Evolutionary conservation across 805 yeast genomes (phyloP).

Genomic region (baker's yeast (Saccharomyces cerevisiae)): DNA sequence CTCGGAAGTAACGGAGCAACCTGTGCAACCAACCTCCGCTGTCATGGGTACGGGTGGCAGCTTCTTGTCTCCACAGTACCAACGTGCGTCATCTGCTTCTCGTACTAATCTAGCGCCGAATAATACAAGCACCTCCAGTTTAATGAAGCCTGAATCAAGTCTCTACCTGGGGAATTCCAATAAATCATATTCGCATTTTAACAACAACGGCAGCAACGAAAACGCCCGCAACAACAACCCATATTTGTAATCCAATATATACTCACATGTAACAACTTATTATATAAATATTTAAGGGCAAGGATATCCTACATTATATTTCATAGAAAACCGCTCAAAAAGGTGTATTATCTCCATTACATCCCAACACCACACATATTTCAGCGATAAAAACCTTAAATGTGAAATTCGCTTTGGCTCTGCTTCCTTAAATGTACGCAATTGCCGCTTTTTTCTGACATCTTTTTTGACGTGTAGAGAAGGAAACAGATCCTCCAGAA

Average conservation of each 20-base stretch:
- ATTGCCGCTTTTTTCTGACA: not conserved
- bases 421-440: not conserved
- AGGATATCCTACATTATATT: not conserved
- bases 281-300: not conserved
- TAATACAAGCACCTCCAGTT: slow-evolving; percentile 9
- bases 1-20: slow-evolving; percentile 7
- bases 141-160: slow-evolving; percentile 28
- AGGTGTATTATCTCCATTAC: not conserved
- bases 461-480: not conserved
- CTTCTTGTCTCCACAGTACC: slow-evolving; percentile 4
- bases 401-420: not conserved
- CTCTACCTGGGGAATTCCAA: slow-evolving; percentile 16
- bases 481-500: not conserved
- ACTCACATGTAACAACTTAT: not conserved
- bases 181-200: not conserved
- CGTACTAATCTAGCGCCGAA: slow-evolving; percentile 7
- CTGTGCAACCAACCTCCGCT: slow-evolving; percentile 25
- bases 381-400: not conserved
- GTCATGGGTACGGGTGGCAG: slow-evolving; percentile 16
- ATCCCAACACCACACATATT: not conserved
- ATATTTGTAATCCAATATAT: slow-evolving; percentile 6
- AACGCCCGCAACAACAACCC: slow-evolving; percentile 9
- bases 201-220: slow-evolving; percentile 1
- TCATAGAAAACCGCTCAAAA: not conserved
- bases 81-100: slow-evolving; percentile 12